Conservation (phyloP, 345 rosid genomes). For the Acer negundo region DNA sequence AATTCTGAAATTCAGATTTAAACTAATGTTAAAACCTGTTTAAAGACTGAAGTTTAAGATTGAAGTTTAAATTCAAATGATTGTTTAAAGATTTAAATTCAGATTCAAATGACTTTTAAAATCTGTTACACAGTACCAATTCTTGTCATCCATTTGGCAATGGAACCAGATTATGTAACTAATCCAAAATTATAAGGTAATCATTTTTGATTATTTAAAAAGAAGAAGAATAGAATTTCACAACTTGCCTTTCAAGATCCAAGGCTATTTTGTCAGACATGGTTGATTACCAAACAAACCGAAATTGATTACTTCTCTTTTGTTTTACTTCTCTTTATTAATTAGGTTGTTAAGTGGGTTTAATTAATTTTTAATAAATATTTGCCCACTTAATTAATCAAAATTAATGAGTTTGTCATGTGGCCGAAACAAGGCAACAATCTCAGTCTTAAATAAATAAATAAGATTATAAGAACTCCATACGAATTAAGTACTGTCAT, state of each 20-base stretch:
- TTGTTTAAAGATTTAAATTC: no score
- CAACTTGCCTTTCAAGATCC: conserved; percentile 9
- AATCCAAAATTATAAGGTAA: background rate
- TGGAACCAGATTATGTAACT: background rate
- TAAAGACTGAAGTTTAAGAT: no score
- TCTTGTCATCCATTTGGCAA: background rate
- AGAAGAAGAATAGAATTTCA: background rate
- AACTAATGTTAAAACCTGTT: no score
- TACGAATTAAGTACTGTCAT: background rate
- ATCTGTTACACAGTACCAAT: background rate
- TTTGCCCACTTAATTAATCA: background rate
- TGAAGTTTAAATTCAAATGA: no score
- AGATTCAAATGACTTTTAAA: no score
- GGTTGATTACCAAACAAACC: background rate
- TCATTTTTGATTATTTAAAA: no score
- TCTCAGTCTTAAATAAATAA: background rate
- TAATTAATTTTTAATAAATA: background rate
- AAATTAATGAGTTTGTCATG: background rate
- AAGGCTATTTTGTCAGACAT: background rate
- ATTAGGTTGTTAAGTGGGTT: background rate
- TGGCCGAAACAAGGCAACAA: background rate
- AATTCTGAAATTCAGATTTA: no score
- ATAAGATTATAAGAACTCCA: background rate
- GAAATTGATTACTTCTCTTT: no score
- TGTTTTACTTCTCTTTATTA: no score